These are phyloP conservation scores for Moesziomyces globuligerus DNA, from an alignment of 1,284 basidiomycete genomes.

Conservation along the genomic window DNA sequence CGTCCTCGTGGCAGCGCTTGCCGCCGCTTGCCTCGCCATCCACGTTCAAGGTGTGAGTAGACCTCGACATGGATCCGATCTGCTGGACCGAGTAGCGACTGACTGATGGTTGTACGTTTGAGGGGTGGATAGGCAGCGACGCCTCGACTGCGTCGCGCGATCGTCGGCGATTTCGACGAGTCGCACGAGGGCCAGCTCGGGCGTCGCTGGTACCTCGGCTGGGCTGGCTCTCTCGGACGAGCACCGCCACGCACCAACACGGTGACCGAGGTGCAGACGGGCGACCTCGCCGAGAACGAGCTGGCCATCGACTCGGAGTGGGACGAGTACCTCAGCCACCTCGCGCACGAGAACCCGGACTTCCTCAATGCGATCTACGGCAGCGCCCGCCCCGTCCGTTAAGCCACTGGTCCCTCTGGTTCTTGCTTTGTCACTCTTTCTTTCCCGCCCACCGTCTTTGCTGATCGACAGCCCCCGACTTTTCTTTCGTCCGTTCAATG, in stretches of 20 bases:
- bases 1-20: conserved; percentile 5
- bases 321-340: neutral
- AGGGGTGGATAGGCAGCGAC: neutral
- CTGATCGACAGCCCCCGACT: too few species aligned
- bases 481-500: too few species aligned
- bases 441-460: too few species aligned
- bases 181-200: neutral
- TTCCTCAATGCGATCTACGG: neutral
- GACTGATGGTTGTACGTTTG: too few species aligned
- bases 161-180: neutral
- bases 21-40: conserved; percentile 5
- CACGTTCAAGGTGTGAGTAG: conserved; percentile 23
- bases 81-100: too few species aligned
- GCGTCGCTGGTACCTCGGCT: conserved; percentile 10
- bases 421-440: too few species aligned
- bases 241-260: neutral
- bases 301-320: neutral
- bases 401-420: too few species aligned
- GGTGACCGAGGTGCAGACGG: neutral
- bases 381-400: too few species aligned
- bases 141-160: neutral
- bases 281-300: neutral
- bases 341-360: neutral
- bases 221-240: conserved; percentile 5
- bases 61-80: too few species aligned